These are phyloP conservation scores for Geotrichum phurueaensis DNA, from an alignment of 1,139 yeast species.

Conservation along the genomic window DNA sequence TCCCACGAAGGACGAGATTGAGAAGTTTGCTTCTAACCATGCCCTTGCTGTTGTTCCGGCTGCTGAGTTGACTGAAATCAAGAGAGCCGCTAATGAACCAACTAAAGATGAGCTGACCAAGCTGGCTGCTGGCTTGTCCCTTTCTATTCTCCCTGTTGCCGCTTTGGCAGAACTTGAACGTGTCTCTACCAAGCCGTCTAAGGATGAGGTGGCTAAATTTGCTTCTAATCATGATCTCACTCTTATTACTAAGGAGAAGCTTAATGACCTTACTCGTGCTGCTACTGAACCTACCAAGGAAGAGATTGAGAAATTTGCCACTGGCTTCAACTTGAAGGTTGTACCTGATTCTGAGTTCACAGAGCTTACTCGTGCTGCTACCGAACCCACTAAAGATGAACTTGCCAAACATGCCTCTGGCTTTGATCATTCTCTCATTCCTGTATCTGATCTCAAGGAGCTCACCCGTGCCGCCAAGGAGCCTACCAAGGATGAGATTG, in stretches of 20 bases:
- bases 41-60: conserved; percentile 36
- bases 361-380: conserved; percentile 18
- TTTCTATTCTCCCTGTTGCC: conserved; percentile 32
- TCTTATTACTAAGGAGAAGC: conserved; percentile 25
- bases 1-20: conserved; percentile 12
- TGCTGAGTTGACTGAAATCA: conserved; percentile 23
- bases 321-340: conserved; percentile 27
- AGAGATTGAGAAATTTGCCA: conserved; percentile 34
- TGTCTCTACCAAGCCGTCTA: conserved; percentile 22
- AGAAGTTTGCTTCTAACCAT: conserved; percentile 10
- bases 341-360: conserved; percentile 24
- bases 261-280: conserved; percentile 16
- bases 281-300: conserved; percentile 12
- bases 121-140: conserved; percentile 28
- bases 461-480: conserved; percentile 17
- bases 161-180: conserved; percentile 15
- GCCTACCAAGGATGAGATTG: conserved; percentile 13
- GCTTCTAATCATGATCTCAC: conserved; percentile 24
- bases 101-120: conserved; percentile 19
- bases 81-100: conserved; percentile 6
- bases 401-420: conserved; percentile 18
- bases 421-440: conserved; percentile 32
- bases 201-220: conserved; percentile 23
- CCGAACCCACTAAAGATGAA: conserved; percentile 18
- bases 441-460: neutral